These are phyloP conservation scores for Macrolepiota dolichaula DNA, from an alignment of 768 basidiomycete genomes.

Conservation along the genomic window DNA sequence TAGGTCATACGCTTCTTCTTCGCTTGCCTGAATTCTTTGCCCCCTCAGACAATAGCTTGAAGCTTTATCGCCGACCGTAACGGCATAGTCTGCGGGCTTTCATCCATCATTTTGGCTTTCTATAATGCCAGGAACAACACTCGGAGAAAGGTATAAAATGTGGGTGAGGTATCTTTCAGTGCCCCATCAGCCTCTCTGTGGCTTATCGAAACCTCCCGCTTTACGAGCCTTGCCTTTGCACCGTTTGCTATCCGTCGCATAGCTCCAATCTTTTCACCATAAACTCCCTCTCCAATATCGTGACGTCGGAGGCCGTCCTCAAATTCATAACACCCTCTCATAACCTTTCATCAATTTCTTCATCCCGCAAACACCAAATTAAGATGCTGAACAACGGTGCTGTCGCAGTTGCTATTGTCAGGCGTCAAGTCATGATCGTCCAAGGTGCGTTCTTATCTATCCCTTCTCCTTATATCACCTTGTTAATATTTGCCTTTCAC, in stretches of 20 bases:
- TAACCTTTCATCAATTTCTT: not conserved
- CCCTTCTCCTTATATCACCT: not conserved
- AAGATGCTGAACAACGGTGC: conserved; percentile 51
- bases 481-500: not conserved
- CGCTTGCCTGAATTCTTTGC: not conserved
- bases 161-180: not conserved
- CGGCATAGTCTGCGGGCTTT: not conserved
- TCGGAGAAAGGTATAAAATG: not conserved
- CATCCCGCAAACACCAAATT: not conserved
- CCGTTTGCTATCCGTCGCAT: not conserved
- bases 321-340: not conserved
- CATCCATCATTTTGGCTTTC: not conserved
- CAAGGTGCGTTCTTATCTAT: conserved; percentile 42
- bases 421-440: conserved; percentile 64
- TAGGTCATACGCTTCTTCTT: not conserved
- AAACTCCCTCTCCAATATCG: not conserved
- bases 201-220: not conserved
- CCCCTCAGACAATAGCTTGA: not conserved
- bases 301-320: not conserved
- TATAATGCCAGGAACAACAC: not conserved
- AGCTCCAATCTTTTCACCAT: not conserved
- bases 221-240: not conserved
- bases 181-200: not conserved
- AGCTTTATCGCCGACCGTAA: not conserved
- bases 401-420: conserved; percentile 66